Conservation (phyloP, 2,329 filamentous ascomycete genomes). For the Arthrobotrys conoides region DNA sequence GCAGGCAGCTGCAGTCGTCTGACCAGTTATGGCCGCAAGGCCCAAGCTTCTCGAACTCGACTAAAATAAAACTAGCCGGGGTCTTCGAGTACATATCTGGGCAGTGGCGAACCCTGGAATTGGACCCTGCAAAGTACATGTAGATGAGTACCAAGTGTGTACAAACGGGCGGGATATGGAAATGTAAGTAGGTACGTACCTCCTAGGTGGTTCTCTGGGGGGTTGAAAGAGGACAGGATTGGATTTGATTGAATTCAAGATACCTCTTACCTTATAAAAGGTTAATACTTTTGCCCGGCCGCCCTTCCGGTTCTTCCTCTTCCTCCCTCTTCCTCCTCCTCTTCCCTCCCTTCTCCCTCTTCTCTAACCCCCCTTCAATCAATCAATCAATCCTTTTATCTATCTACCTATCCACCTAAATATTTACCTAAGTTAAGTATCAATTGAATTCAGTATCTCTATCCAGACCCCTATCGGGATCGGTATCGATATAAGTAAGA, state of each 20-base stretch:
- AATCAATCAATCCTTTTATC: neutral
- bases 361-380: neutral
- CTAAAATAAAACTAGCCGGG: slow-evolving; percentile 11
- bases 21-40: neutral
- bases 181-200: too few relatives aligned
- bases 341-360: neutral
- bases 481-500: neutral
- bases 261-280: slow-evolving; percentile 14
- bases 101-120: neutral
- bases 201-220: neutral
- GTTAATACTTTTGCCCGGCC: neutral
- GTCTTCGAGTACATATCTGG: neutral
- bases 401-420: neutral
- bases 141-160: neutral
- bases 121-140: neutral
- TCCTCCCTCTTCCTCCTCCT: neutral
- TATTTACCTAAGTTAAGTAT: neutral
- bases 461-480: neutral
- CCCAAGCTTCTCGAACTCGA: slow-evolving; percentile 16
- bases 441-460: neutral
- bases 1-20: slow-evolving; percentile 5
- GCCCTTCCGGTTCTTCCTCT: neutral
- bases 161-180: too few relatives aligned
- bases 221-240: neutral
- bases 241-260: slow-evolving; percentile 5